phyloP scores from a whole-genome alignment of 495 filamentous ascomycete genomes.

The Penicillium psychrofluorescens region DNA sequence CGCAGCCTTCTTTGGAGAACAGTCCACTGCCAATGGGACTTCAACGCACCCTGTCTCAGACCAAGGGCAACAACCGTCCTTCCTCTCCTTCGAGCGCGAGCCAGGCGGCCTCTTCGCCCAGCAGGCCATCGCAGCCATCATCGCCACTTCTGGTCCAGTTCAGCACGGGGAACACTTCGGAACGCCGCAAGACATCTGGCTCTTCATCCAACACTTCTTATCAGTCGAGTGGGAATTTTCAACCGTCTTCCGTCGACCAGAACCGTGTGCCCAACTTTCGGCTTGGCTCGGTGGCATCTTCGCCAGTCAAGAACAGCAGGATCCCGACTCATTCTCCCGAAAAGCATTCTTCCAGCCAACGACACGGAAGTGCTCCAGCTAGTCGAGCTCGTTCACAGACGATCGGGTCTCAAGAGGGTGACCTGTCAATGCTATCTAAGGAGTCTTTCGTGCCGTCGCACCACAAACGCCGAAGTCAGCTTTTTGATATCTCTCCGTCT shows the following conservation, averaged over 20 bases:
- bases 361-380: slow-evolving; percentile 40
- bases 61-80: slow-evolving; percentile 65
- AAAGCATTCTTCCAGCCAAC: slow-evolving; percentile 34
- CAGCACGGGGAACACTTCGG: slow-evolving; percentile 66
- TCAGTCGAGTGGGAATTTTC: slow-evolving; percentile 63
- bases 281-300: slow-evolving; percentile 60
- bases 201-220: slow-evolving; percentile 79
- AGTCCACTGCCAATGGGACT: slow-evolving; percentile 79
- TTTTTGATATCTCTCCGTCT: slow-evolving; percentile 93
- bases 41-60: slow-evolving; percentile 77
- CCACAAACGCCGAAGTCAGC: slow-evolving; percentile 85
- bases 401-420: slow-evolving; percentile 89
- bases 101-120: slow-evolving; percentile 80
- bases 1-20: slow-evolving; percentile 66
- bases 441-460: slow-evolving; percentile 67
- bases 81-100: slow-evolving; percentile 75
- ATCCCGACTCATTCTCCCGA: slow-evolving; percentile 47
- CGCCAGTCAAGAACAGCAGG: slow-evolving; percentile 69
- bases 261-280: slow-evolving; percentile 39
- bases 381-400: slow-evolving; percentile 80
- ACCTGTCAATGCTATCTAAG: slow-evolving; percentile 42
- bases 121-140: slow-evolving; percentile 82
- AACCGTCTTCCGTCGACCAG: slow-evolving; percentile 63
- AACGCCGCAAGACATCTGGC: slow-evolving; percentile 74
- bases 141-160: slow-evolving; percentile 92